These are phyloP conservation scores for Neonectria punicea DNA, from an alignment of 2,329 filamentous ascomycete genomes.

Conservation along the genomic window DNA sequence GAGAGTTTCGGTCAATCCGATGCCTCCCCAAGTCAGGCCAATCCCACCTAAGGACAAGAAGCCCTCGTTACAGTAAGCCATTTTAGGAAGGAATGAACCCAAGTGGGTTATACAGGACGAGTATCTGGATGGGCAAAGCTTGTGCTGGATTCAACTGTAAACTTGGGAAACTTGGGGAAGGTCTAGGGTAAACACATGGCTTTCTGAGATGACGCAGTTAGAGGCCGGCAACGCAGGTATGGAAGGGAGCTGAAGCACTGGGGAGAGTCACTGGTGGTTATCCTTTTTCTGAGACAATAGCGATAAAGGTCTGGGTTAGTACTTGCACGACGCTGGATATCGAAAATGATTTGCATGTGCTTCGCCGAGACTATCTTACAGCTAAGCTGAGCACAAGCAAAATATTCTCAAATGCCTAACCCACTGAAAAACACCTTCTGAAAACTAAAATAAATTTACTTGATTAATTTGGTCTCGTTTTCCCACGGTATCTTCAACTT, in stretches of 20 bases:
- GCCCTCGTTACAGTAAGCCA: neutral
- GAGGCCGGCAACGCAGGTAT: neutral
- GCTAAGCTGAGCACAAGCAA: neutral
- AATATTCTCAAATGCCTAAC: neutral
- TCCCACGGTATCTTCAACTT: neutral
- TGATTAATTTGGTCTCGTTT: neutral
- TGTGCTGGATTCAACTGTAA: neutral
- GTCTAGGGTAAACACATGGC: neutral
- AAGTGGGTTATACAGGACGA: neutral
- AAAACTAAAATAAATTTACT: too few relatives aligned
- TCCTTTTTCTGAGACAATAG: neutral
- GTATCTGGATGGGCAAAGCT: neutral
- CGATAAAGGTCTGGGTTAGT: neutral
- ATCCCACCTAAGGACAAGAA: neutral
- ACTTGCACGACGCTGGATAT: neutral
- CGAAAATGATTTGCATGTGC: neutral
- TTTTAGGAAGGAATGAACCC: neutral
- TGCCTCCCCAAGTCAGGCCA: neutral
- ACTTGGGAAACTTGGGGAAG: neutral
- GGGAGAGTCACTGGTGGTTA: neutral
- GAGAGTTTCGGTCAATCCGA: conserved; percentile 11
- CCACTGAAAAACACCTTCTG: neutral
- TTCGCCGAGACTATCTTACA: too few relatives aligned
- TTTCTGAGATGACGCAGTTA: neutral
- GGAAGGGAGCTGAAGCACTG: neutral